phyloP scores from a whole-genome alignment of 768 basidiomycete species.

The Lepiota brunneoincarnata region DNA sequence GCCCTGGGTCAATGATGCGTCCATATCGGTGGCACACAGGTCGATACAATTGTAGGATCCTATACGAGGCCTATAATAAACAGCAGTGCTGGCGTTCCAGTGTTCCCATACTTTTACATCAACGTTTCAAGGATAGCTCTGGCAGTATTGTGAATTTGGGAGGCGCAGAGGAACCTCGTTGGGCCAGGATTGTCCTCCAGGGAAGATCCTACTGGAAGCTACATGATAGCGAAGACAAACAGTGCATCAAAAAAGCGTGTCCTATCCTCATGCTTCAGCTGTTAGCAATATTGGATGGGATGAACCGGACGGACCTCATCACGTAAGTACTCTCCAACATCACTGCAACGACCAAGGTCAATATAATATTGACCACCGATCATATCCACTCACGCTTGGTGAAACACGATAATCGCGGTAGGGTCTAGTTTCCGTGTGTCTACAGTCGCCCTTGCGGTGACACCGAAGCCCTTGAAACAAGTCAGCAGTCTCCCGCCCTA shows the following conservation, averaged over 20 bases:
- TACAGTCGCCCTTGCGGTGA: conserved; percentile 91
- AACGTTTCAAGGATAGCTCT: no score
- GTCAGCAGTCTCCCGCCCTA: conserved; percentile 10
- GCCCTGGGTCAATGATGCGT: not conserved
- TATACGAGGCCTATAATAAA: not conserved
- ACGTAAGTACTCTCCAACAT: conserved; percentile 96
- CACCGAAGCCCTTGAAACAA: conserved; percentile 83
- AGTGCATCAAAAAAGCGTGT: conserved; percentile 66
- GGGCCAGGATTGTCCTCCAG: no score
- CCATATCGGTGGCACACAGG: not conserved
- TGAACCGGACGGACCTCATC: conserved; percentile 68
- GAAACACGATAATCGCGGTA: conserved; percentile 96
- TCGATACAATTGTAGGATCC: not conserved
- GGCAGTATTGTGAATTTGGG: no score
- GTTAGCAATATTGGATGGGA: conserved; percentile 16
- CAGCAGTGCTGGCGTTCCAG: no score
- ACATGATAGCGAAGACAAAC: conserved; percentile 12
- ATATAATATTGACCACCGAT: conserved; percentile 10
- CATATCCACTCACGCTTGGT: conserved; percentile 75
- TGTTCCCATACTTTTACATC: no score
- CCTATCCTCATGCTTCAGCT: conserved; percentile 36
- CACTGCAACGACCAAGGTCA: conserved; percentile 43
- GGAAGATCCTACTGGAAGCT: not conserved
- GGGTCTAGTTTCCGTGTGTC: conserved; percentile 98
- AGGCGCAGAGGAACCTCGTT: no score